These are phyloP conservation scores for Colletotrichum tamarilloi DNA, from an alignment of 2,329 filamentous ascomycete species.

Conservation along the genomic window DNA sequence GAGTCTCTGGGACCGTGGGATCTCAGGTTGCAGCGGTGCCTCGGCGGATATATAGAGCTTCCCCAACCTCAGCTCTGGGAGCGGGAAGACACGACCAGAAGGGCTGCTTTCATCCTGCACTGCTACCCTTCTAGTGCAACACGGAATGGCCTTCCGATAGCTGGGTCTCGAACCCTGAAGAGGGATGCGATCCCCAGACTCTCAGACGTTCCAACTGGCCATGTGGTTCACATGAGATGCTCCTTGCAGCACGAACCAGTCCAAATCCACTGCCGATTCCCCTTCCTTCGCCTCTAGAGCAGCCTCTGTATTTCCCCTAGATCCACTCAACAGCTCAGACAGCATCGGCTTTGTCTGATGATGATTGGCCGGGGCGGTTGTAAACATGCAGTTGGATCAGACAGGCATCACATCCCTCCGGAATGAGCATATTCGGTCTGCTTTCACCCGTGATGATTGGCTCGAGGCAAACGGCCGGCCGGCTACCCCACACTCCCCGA, in stretches of 20 bases:
- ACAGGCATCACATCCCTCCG: conserved; percentile 5
- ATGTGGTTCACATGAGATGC: conserved; percentile 25
- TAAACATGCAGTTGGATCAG: conserved; percentile 8
- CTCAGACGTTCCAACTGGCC: conserved; percentile 24
- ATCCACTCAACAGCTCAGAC: conserved; percentile 37
- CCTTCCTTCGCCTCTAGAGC: conserved; percentile 35
- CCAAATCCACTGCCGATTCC: conserved; percentile 33
- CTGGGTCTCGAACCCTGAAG: conserved; percentile 11
- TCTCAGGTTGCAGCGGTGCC: conserved; percentile 17
- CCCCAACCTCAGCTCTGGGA: not conserved
- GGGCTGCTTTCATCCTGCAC: conserved; percentile 14
- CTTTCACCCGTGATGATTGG: conserved; percentile 31
- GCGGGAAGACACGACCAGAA: not conserved
- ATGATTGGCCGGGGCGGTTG: conserved; percentile 24
- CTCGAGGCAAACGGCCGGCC: conserved; percentile 16
- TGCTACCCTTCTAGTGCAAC: not conserved
- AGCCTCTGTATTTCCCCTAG: not conserved
- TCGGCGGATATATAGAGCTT: conserved; percentile 21
- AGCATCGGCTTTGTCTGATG: conserved; percentile 18
- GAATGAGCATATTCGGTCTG: conserved; percentile 23
- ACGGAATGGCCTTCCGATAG: conserved; percentile 22
- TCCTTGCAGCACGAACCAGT: conserved; percentile 6
- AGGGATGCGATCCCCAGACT: conserved; percentile 38
- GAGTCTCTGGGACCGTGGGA: conserved; percentile 9
- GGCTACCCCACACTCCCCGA: conserved; percentile 30